A percentile compares a stretch with the other conserved stretches of the same genome.
Conservation (phyloP, 1,139 yeast genomes). For the Hyphopichia pseudoburtonii region DNA sequence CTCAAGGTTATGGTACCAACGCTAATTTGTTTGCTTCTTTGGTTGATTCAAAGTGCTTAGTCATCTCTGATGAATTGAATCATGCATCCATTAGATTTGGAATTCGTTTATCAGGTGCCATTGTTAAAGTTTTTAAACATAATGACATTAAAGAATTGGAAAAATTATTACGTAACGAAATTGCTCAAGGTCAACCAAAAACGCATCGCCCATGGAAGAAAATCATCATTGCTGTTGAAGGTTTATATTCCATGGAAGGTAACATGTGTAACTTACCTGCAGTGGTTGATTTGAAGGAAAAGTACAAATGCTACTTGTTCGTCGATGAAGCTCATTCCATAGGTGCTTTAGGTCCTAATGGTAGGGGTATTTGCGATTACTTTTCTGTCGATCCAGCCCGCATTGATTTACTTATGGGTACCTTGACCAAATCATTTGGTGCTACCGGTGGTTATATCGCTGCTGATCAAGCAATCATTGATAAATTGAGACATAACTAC, state of each 20-base stretch:
- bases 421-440: slow-evolving; percentile 95
- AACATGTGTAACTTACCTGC: slow-evolving; percentile 85
- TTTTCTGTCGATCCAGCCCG: slow-evolving; percentile 74
- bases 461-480: slow-evolving; percentile 65
- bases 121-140: slow-evolving; percentile 89
- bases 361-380: slow-evolving; percentile 94
- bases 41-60: slow-evolving; percentile 83
- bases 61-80: slow-evolving; percentile 90
- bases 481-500: slow-evolving; percentile 70
- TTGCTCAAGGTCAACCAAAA: slow-evolving; percentile 95
- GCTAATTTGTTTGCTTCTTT: slow-evolving; percentile 85
- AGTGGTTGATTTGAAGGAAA: slow-evolving; percentile 71
- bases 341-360: slow-evolving; percentile 94
- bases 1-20: slow-evolving; percentile 97
- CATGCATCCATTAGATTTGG: slow-evolving; percentile 97
- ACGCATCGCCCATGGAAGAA: slow-evolving; percentile 98
- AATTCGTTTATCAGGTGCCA: slow-evolving; percentile 88
- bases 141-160: slow-evolving; percentile 86
- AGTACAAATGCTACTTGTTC: slow-evolving; percentile 85
- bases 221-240: slow-evolving; percentile 91
- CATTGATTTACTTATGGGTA: slow-evolving; percentile 93
- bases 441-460: slow-evolving; percentile 98
- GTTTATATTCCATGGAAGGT: slow-evolving; percentile 97
- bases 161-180: slow-evolving; percentile 76
- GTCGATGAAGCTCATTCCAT: slow-evolving; percentile 98